Percentiles rank a stretch among this genome's conserved stretches.
Conservation (phyloP, 768 basidiomycete species). For the Russula sp. region DNA sequence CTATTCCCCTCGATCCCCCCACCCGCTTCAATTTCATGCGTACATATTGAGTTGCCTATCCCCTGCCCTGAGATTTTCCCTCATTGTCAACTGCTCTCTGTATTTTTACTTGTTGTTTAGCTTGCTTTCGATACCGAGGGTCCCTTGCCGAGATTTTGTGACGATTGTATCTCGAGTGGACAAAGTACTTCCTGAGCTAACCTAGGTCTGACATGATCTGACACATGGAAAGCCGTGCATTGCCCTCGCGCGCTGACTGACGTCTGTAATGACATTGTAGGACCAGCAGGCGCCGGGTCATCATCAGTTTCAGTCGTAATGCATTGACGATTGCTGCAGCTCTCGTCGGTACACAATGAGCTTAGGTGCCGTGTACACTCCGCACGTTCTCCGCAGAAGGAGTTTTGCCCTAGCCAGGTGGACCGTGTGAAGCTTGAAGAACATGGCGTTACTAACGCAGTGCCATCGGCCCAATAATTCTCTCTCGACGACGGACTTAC, state of each 20-base stretch:
- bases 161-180: conserved; percentile 12
- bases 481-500: too few relatives aligned
- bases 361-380: background rate
- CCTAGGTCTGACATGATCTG: background rate
- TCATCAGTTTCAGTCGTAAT: too few relatives aligned
- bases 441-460: background rate
- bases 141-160: conserved; percentile 15
- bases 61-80: conserved; percentile 7
- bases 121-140: conserved; percentile 22
- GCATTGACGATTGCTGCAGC: too few relatives aligned
- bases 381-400: conserved; percentile 7
- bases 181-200: conserved; percentile 1
- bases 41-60: conserved; percentile 13
- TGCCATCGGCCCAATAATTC: too few relatives aligned
- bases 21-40: conserved; percentile 18
- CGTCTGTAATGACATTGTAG: too few relatives aligned
- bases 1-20: conserved; percentile 17
- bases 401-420: too few relatives aligned
- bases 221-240: background rate
- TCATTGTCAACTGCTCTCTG: conserved; percentile 17
- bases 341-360: background rate
- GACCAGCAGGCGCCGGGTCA: too few relatives aligned
- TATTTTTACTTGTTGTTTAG: conserved; percentile 22
- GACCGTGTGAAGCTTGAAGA: background rate
- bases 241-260: background rate